phyloP scores from a whole-genome alignment of 2,329 filamentous ascomycete species.

The Fusarium praegraminearum region DNA sequence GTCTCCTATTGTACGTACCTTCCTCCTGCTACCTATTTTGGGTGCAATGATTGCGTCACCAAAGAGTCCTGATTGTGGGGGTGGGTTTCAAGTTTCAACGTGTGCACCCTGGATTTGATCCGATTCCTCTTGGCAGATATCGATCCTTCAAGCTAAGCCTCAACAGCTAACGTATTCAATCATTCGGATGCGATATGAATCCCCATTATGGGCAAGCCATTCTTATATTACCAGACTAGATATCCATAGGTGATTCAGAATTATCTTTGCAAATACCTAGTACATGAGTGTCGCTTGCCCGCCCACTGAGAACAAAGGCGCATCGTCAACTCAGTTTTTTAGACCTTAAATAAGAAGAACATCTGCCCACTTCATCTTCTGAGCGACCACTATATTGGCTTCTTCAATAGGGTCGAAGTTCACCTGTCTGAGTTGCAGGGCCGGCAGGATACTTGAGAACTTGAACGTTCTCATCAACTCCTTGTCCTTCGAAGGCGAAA shows the following conservation, averaged over 20 bases:
- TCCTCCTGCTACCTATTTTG: slow-evolving; percentile 24
- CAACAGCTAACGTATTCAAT: neutral
- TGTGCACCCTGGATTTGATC: slow-evolving; percentile 27
- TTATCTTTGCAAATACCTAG: slow-evolving; percentile 29
- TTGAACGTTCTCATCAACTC: neutral
- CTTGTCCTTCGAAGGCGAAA: neutral
- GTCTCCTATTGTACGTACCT: neutral
- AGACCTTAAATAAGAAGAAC: neutral
- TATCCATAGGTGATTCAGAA: too few relatives aligned
- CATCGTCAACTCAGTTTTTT: slow-evolving; percentile 24
- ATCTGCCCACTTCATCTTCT: neutral
- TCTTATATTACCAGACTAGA: neutral
- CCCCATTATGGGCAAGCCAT: neutral
- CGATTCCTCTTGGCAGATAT: slow-evolving; percentile 5
- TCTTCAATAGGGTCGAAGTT: neutral
- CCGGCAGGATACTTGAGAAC: neutral
- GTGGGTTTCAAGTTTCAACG: slow-evolving; percentile 28
- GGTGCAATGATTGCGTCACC: slow-evolving; percentile 32
- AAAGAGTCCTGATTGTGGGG: slow-evolving; percentile 25
- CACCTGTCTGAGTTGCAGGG: neutral
- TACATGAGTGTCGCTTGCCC: slow-evolving; percentile 37
- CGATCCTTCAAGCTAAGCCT: neutral
- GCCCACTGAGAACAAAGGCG: slow-evolving; percentile 27
- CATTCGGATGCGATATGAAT: neutral
- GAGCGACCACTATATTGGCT: neutral